Percentiles rank a stretch among this genome's conserved stretches.
Evolutionary conservation across 2,329 filamentous ascomycete species (phyloP).

Genomic region (Rasamsonia emersonii): DNA sequence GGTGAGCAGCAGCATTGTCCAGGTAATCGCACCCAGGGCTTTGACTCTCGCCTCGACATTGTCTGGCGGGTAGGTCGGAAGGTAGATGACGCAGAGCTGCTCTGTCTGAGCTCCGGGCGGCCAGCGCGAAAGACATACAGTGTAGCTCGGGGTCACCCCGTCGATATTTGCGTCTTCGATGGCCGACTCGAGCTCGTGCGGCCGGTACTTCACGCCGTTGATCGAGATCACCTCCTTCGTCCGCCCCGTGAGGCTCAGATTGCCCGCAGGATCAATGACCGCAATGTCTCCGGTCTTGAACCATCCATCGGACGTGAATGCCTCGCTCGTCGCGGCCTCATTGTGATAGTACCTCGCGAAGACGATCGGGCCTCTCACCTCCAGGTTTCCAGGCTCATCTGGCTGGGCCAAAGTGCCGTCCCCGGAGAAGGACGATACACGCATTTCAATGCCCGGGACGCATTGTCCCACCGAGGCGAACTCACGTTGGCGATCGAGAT

Average conservation of each 20-base stretch:
- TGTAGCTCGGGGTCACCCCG: conserved; percentile 18
- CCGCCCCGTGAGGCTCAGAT: conserved; percentile 30
- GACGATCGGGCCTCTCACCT: conserved; percentile 38
- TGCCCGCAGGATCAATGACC: conserved; percentile 21
- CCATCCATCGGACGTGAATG: conserved; percentile 45
- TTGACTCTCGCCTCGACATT: conserved; percentile 31
- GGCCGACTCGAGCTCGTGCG: conserved; percentile 30
- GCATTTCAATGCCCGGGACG: conserved; percentile 15
- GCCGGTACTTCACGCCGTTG: conserved; percentile 39
- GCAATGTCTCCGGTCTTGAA: conserved; percentile 49
- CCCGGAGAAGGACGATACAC: conserved; percentile 11
- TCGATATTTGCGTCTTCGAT: conserved; percentile 26
- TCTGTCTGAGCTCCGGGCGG: conserved; percentile 2
- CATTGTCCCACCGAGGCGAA: conserved; percentile 15
- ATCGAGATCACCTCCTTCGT: conserved; percentile 40
- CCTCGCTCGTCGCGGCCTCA: conserved; percentile 37
- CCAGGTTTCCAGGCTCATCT: conserved; percentile 16
- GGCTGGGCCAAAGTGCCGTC: no score
- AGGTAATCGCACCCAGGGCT: conserved; percentile 1
- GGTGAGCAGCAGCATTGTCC: conserved; percentile 10
- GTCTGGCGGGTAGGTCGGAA: conserved; percentile 25
- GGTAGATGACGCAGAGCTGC: conserved; percentile 28
- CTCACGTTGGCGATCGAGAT: conserved; percentile 5
- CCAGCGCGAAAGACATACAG: conserved; percentile 34
- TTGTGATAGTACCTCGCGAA: conserved; percentile 48